A percentile compares a stretch with the other conserved stretches of the same genome.
These are phyloP conservation scores for Mortierella sp. DNA, from an alignment of 371 early-diverging fungal genomes.

Conservation along the genomic window DNA sequence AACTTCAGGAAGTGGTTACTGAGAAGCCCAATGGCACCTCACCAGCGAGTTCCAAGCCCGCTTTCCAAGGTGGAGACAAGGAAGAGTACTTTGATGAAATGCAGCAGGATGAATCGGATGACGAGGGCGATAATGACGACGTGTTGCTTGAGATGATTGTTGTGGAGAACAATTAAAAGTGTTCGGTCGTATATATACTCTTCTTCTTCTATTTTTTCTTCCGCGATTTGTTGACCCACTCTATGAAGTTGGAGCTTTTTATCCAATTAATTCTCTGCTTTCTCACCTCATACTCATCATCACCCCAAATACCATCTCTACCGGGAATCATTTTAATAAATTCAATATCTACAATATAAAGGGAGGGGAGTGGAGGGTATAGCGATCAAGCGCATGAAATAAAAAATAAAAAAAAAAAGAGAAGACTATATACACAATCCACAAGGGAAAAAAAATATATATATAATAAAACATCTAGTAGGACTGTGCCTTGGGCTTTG, in stretches of 20 bases:
- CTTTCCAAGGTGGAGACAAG: conserved; percentile 31
- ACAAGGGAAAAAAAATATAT: neutral
- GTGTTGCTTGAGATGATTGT: conserved; percentile 45
- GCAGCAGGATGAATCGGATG: conserved; percentile 41
- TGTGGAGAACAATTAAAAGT: conserved; percentile 19
- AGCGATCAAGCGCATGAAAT: too few relatives aligned
- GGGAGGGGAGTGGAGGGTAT: too few relatives aligned
- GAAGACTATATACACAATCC: neutral
- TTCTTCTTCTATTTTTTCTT: too few relatives aligned
- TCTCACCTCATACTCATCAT: too few relatives aligned
- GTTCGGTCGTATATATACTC: too few relatives aligned
- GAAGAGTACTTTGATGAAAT: conserved; percentile 43
- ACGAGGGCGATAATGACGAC: conserved; percentile 46
- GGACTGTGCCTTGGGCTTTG: conserved; percentile 14
- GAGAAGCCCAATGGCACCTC: conserved; percentile 6
- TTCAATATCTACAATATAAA: too few relatives aligned
- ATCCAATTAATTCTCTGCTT: too few relatives aligned
- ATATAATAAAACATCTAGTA: conserved; percentile 1
- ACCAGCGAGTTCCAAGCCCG: conserved; percentile 5
- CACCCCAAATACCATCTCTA: too few relatives aligned
- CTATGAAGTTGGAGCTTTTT: too few relatives aligned
- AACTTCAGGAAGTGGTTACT: conserved; percentile 31
- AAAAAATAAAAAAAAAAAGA: neutral
- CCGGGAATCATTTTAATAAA: too few relatives aligned
- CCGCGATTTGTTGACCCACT: too few relatives aligned